A percentile compares a stretch with the other conserved stretches of the same genome.
These are phyloP conservation scores for Inga leiocalycina DNA, from an alignment of 306 rosid species.

Conservation along the genomic window DNA sequence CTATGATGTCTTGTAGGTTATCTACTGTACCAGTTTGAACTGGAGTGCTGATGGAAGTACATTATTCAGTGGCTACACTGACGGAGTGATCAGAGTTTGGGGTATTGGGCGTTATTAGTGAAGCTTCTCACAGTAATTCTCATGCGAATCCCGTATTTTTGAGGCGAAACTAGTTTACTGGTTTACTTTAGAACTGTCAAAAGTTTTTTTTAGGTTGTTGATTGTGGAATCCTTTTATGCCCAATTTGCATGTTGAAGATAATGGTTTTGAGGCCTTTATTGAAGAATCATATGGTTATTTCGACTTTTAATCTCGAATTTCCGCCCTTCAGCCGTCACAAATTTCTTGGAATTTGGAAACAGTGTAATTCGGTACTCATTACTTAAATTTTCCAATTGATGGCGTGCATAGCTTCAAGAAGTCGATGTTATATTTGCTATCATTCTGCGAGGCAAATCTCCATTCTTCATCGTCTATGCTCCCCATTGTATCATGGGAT, in stretches of 20 bases:
- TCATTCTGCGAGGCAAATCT: not conserved
- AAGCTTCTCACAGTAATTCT: slow-evolving; percentile 22
- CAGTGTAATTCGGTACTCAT: not conserved
- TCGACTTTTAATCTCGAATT: not conserved
- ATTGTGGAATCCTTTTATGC: slow-evolving; percentile 32
- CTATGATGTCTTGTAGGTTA: slow-evolving; percentile 48
- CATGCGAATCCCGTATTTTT: slow-evolving; percentile 32
- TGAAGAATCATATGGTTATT: slow-evolving; percentile 28
- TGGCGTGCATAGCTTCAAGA: not conserved
- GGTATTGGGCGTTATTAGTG: slow-evolving; percentile 74
- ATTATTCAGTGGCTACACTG: slow-evolving; percentile 92
- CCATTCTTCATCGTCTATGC: not conserved
- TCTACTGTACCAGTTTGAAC: slow-evolving; percentile 87
- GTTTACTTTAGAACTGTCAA: slow-evolving; percentile 40
- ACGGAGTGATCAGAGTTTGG: slow-evolving; percentile 96
- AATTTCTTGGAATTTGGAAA: not conserved
- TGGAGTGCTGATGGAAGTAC: slow-evolving; percentile 99
- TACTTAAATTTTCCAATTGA: not conserved
- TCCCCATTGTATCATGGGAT: not conserved
- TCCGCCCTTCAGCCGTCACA: not conserved
- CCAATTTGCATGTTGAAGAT: slow-evolving; percentile 40
- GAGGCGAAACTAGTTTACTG: slow-evolving; percentile 44
- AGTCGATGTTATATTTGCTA: not conserved
- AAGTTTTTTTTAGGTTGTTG: slow-evolving; percentile 42
- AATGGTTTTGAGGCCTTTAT: slow-evolving; percentile 57